These are phyloP conservation scores for Camillea tinctor DNA, from an alignment of 2,329 filamentous ascomycete genomes.

Conservation along the genomic window DNA sequence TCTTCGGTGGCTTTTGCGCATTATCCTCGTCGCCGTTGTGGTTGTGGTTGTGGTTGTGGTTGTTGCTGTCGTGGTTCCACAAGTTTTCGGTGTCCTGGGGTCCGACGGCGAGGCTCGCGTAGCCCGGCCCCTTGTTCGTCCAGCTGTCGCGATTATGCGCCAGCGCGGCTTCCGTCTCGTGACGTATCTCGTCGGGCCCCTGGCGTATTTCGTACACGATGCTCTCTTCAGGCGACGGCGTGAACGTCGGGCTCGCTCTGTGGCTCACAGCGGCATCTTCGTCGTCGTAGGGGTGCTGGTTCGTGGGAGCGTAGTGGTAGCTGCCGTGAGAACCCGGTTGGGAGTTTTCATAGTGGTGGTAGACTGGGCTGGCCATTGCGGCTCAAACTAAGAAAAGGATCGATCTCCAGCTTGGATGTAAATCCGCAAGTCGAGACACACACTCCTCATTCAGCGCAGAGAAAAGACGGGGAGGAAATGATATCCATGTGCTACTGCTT, in stretches of 20 bases:
- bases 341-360: background rate
- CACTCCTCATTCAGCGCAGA: background rate
- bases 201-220: background rate
- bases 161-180: background rate
- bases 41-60: background rate
- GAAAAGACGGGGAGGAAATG: background rate
- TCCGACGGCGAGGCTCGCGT: background rate
- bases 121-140: background rate
- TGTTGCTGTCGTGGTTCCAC: background rate
- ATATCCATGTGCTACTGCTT: background rate
- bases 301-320: background rate
- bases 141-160: background rate
- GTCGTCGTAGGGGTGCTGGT: background rate
- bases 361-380: background rate
- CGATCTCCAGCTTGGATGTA: background rate
- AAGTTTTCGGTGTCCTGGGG: background rate
- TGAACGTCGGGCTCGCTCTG: background rate
- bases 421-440: background rate
- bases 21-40: too few species aligned
- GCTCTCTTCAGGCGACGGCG: background rate
- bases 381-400: too few species aligned
- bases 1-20: background rate
- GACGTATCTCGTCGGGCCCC: background rate
- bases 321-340: background rate
- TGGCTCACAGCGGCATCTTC: background rate